Base-by-base conservation (phyloP, 768 basidiomycete species). In the Clitopilus passeckerianus region DNA sequence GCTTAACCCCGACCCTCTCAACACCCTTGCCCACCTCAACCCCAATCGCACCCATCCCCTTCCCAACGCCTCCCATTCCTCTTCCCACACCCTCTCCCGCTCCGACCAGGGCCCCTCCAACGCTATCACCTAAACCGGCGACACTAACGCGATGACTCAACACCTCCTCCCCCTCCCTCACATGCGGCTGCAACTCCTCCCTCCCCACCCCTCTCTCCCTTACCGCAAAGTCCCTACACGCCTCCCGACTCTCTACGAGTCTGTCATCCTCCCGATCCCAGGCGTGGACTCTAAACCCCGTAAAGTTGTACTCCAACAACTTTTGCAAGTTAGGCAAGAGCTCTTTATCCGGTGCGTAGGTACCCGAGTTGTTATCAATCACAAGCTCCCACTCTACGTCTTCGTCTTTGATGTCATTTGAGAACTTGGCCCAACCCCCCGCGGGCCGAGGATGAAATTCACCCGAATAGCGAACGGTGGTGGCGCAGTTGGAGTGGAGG, bases 351-450 rank as follows among this genome's bases (percentile, higher is more conserved):
- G 93, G 92, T 33, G 90, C 80, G 68, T 94, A 93, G 56, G 91
- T 95, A 54, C 92, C 92, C 64, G 85, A 87, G 67, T 90, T 89
- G 66, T 95, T 94, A 70, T 94, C 92, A 66, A 94, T 83, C 62
- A 93, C 86, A 33, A 94, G 70, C 70, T 94, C 90, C 89, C 92
- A 95, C 33, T 74, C 69, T 46, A 87, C 85, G 5, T 80, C 75
- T 4, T 76, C 76, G 63, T 90, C 89, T 1, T 72, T 66, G 1
- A 68, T 78, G 34, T 69, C 71, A 63, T 90, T 88, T 46, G 69
- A 74, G 73, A 91, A 89, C 60, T 67, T 75, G 53, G 71, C 78
- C 87, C 85, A 93, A 2, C 86, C 91, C 55, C 83, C 88, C 57
- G 69, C 78, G 20, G 86, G 88, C 20, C 90, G 79, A 16, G 85